A percentile compares a stretch with the other conserved stretches of the same genome.
These are phyloP conservation scores for Emmonsiellopsis sp. DNA, from an alignment of 2,329 filamentous ascomycete species.

Conservation along the genomic window DNA sequence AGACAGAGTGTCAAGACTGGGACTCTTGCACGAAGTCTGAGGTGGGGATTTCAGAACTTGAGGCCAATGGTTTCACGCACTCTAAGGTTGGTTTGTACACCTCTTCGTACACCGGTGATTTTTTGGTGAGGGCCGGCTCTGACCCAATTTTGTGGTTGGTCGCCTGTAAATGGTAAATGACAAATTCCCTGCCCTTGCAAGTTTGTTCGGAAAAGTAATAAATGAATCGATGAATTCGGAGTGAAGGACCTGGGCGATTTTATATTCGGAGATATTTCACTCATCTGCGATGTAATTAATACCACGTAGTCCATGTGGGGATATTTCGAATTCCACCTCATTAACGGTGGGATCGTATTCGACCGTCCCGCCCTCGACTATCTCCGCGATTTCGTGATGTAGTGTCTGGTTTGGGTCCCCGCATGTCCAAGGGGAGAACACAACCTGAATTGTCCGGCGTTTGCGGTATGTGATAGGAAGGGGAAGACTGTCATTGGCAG, in stretches of 20 bases:
- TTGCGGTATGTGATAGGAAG: not conserved
- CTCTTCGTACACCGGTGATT: too few relatives aligned
- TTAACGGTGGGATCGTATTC: conserved; percentile 1
- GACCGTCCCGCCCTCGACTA: not conserved
- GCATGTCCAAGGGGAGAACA: conserved; percentile 70
- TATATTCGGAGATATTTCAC: not conserved
- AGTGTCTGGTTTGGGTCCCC: conserved; percentile 18
- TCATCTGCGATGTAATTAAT: not conserved
- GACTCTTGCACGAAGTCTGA: too few relatives aligned
- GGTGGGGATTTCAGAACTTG: too few relatives aligned
- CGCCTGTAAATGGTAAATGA: too few relatives aligned
- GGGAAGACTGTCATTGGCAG: not conserved
- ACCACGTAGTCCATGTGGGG: conserved; percentile 8
- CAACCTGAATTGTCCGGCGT: conserved; percentile 72
- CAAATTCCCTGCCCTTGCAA: too few relatives aligned
- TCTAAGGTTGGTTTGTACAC: too few relatives aligned
- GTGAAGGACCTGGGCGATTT: not conserved
- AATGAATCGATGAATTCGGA: too few relatives aligned
- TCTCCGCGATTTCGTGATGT: not conserved
- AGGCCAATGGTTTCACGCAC: too few relatives aligned
- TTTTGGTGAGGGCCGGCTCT: too few relatives aligned
- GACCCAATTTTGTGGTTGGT: too few relatives aligned
- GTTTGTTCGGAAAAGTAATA: too few relatives aligned
- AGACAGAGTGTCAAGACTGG: too few relatives aligned
- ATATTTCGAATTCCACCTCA: conserved; percentile 10